Percentiles rank a stretch among this genome's conserved stretches.
phyloP scores from a whole-genome alignment of 768 basidiomycete genomes.

The Amylocystis lapponica region DNA sequence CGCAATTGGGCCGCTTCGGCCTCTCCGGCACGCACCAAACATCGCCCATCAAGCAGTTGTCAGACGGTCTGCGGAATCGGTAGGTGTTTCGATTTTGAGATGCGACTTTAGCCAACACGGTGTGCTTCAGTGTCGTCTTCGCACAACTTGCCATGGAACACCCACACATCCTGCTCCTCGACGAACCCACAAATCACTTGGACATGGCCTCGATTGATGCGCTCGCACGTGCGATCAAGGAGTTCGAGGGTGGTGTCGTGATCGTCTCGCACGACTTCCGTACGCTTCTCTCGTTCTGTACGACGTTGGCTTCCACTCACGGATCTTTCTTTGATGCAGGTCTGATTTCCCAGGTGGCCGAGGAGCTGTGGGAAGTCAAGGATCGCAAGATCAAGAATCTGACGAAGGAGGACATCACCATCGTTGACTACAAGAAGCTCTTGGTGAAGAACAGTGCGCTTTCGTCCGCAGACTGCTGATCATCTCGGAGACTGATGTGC shows the following conservation, averaged over 20 bases:
- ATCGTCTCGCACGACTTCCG: slow-evolving; percentile 99
- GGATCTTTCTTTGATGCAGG: slow-evolving; percentile 35
- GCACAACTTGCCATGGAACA: slow-evolving; percentile 96
- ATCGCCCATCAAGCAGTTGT: slow-evolving; percentile 87
- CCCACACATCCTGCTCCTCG: slow-evolving; percentile 89
- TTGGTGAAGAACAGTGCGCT: slow-evolving; percentile 76
- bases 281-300: slow-evolving; percentile 34
- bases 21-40: slow-evolving; percentile 93
- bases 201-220: slow-evolving; percentile 99
- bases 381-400: slow-evolving; percentile 90
- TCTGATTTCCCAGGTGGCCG: slow-evolving; percentile 95
- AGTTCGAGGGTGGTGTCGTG: slow-evolving; percentile 96
- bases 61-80: slow-evolving; percentile 95
- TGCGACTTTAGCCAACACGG: neutral
- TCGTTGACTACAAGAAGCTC: slow-evolving; percentile 89
- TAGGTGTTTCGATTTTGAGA: slow-evolving; percentile 22
- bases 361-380: slow-evolving; percentile 99
- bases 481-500: neutral
- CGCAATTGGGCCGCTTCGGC: slow-evolving; percentile 94
- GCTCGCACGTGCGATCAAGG: slow-evolving; percentile 90
- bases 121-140: slow-evolving; percentile 73
- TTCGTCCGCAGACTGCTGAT: slow-evolving; percentile 10
- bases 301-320: slow-evolving; percentile 4
- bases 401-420: slow-evolving; percentile 85
- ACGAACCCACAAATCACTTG: slow-evolving; percentile 96